Evolutionary conservation across 2,329 filamentous ascomycete species (phyloP), one percentile per base, ranked within the genome.

Genomic region (Neospermospora avenae): DNA sequence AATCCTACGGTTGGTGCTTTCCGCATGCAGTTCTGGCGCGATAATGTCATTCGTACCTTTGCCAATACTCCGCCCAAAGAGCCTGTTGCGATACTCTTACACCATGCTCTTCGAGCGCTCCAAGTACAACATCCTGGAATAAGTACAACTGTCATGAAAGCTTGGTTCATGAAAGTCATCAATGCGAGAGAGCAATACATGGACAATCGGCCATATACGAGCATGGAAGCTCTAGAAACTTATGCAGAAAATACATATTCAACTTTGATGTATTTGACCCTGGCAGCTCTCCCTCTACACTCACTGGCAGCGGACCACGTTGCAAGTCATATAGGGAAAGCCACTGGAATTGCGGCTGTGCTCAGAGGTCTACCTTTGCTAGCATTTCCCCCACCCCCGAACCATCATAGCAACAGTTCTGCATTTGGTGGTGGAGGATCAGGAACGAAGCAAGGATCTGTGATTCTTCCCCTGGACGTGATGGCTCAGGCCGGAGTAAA

Each of bases 241-340:
- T 97, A 98, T 71, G 91, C 91, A 0, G 95, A 99, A 75, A 92
- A 92, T 68, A 98, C 95, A 1, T 98, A 98, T 76, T 92, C 92
- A 18, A 96, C 91, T 0, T 80, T 98, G 46, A 85, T 96, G 75
- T 99, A 99, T 73, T 82, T 96, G 63, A 93, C 89, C 0, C 78
- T 98, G 39, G 91, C 91, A 18, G 81, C 88, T 6, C 77, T 97
- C 59, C 89, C 91, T 0, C 80, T 97, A 70, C 84, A 86, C 10
- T 96, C 90, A 1, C 81, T 96, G 69, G 88, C 93, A 24, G 85
- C 92, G 44, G 95, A 99, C 70, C 95, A 99, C 76, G 80, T 99
- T 18, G 93, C 93, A 8, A 96, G 90, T 57, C 95, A 99, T 74
- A 90, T 98, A 60, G 95, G 95, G 55, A 99, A 99, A 72, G 93